phyloP scores from a whole-genome alignment of 73 alveolate species.

The Paramecium pentaurelia region DNA sequence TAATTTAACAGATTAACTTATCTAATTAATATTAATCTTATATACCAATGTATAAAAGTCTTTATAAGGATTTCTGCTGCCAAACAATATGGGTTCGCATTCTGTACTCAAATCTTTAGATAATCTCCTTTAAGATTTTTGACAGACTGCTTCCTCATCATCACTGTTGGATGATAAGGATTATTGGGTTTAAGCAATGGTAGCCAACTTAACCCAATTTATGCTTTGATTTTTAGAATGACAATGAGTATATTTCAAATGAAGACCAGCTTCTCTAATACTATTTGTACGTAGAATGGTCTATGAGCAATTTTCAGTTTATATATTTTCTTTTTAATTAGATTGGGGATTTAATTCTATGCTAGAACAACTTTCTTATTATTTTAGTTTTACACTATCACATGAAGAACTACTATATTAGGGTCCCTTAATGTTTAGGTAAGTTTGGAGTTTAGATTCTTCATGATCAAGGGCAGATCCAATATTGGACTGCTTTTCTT shows the following conservation, averaged over 20 bases:
- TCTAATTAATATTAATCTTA: background rate
- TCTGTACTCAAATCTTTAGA: background rate
- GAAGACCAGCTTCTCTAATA: background rate
- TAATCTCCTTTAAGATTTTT: background rate
- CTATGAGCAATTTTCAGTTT: background rate
- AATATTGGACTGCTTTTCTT: background rate
- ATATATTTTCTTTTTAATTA: background rate
- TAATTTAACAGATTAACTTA: background rate
- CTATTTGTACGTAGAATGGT: background rate
- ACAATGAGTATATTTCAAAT: background rate
- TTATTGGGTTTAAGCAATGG: background rate
- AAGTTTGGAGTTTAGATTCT: background rate
- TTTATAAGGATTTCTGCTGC: background rate
- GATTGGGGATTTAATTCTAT: background rate
- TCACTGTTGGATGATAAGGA: background rate
- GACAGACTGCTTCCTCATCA: background rate
- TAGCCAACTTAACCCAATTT: background rate
- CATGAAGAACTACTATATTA: background rate
- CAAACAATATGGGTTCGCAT: background rate
- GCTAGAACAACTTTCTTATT: background rate
- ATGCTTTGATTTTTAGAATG: slow-evolving; percentile 5
- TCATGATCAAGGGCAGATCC: background rate
- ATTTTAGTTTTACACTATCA: background rate
- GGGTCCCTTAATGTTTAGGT: background rate
- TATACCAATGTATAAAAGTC: background rate